Base-by-base conservation (phyloP, 2,329 filamentous ascomycete species). In the Xylariaceae sp. region DNA sequence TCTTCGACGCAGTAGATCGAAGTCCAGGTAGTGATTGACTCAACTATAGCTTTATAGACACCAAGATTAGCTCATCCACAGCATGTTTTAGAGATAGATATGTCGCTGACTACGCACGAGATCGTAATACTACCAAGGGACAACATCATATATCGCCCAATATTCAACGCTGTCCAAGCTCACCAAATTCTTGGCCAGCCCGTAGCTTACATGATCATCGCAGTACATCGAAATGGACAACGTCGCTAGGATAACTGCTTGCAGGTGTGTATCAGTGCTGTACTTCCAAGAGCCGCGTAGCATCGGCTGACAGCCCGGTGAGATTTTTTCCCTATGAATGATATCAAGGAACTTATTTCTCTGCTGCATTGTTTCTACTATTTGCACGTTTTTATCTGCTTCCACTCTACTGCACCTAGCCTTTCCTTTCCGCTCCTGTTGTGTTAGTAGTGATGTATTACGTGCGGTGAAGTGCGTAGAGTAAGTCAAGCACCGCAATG, bases 41-140 rank as follows among this genome's bases (percentile, higher is more conserved):
- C 65, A 5, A 67, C 56, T 17, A 66, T 70, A 8, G 72, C 58
- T 36, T 71, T 65, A n/a, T 68, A 61, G n/a, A 67, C 64, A 29
- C 70, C 67, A 50, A 70, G 67, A 16, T 64, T n/a, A 63, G 26
- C 66, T 71, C 52, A 65, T 69, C 28, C 69, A 68, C 3, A 69
- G 49, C 48, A 64, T 65, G 29, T 61, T 65, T 16, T n/a, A 68
- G 65, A 21, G 63, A 63, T 26, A 70, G 41, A 31, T 71, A 65
- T n/a, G 29, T 72, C 69, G 47, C 69, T 72, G n/a, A n/a, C n/a
- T n/a, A n/a, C n/a, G n/a, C 69, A 70, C 71, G 7, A 71, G 58
- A 47, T 71, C 69, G 49, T 72, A 71, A 47, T 60, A 66, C 52
- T 61, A 70, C 41, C 65, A 70, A 24, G 54, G 68, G 53, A 70